Conservation (phyloP, 2,329 filamentous ascomycete genomes). For the Onygena corvina region DNA sequence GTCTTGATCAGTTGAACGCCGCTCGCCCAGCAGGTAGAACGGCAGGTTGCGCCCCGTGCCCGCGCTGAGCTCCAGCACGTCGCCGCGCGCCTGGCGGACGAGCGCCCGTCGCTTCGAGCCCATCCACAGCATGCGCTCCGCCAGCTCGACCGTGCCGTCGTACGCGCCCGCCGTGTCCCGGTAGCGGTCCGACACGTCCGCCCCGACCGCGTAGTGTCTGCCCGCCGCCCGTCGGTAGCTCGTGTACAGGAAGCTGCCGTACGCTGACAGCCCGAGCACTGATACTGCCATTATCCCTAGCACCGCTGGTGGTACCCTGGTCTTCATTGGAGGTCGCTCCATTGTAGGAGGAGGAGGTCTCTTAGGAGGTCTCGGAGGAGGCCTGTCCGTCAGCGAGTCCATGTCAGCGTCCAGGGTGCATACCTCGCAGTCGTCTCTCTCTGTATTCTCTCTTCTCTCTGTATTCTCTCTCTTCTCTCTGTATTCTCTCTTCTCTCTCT, state of each 20-base stretch:
- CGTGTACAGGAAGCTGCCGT: conserved; percentile 34
- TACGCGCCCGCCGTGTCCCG: conserved; percentile 33
- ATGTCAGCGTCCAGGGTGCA: no score
- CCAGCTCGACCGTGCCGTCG: conserved; percentile 36
- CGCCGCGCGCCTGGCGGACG: conserved; percentile 31
- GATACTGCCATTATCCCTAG: conserved; percentile 31
- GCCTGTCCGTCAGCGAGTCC: no score
- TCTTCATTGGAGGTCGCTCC: conserved; percentile 13
- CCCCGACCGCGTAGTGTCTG: conserved; percentile 24
- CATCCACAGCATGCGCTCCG: conserved; percentile 34
- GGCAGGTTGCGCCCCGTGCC: conserved; percentile 40
- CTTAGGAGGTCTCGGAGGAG: no score
- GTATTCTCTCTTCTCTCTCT: no score
- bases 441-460: no score
- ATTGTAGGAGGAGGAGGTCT: no score
- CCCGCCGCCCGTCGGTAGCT: conserved; percentile 31
- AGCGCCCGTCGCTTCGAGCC: conserved; percentile 32
- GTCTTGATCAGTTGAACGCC: conserved; percentile 23
- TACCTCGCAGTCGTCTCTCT: no score
- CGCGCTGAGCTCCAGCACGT: conserved; percentile 40
- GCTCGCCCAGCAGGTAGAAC: conserved; percentile 34
- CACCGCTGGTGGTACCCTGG: conserved; percentile 15
- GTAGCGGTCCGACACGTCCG: conserved; percentile 38
- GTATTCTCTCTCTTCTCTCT: no score
- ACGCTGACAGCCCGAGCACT: conserved; percentile 32